These are phyloP conservation scores for Metschnikowia rubicola DNA, from an alignment of 805 yeast genomes.

Conservation along the genomic window DNA sequence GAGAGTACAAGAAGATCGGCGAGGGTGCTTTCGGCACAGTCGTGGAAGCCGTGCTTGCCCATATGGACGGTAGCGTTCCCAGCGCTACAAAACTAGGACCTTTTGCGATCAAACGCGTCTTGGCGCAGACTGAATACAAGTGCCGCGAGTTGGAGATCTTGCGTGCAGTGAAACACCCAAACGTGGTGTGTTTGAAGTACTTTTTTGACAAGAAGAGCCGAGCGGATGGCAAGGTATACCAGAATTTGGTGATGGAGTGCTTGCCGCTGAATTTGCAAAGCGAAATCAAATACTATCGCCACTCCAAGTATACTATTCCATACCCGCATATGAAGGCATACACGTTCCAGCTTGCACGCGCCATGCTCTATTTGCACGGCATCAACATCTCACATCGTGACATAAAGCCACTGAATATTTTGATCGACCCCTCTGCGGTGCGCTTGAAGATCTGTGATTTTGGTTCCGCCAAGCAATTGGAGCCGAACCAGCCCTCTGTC, in stretches of 20 bases:
- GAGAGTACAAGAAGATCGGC: slow-evolving; percentile 72
- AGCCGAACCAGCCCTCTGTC: slow-evolving; percentile 80
- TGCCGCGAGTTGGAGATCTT: slow-evolving; percentile 76
- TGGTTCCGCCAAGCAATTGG: slow-evolving; percentile 79
- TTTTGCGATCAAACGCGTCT: slow-evolving; percentile 78
- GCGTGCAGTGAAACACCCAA: slow-evolving; percentile 75
- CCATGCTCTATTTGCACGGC: slow-evolving; percentile 78
- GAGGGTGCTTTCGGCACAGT: slow-evolving; percentile 89
- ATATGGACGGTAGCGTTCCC: slow-evolving; percentile 25
- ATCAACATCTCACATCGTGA: slow-evolving; percentile 81
- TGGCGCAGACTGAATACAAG: slow-evolving; percentile 84
- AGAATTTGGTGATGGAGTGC: slow-evolving; percentile 84
- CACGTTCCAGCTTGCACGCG: slow-evolving; percentile 76
- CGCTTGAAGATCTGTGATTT: slow-evolving; percentile 77
- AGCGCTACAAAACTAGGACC: slow-evolving; percentile 63
- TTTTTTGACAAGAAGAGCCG: slow-evolving; percentile 67
- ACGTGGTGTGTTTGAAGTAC: slow-evolving; percentile 64
- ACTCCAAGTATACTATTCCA: slow-evolving; percentile 59
- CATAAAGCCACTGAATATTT: slow-evolving; percentile 77
- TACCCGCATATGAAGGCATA: slow-evolving; percentile 73
- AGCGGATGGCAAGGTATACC: slow-evolving; percentile 64
- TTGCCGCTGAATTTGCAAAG: slow-evolving; percentile 75
- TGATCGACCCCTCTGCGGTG: slow-evolving; percentile 68
- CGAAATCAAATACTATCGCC: slow-evolving; percentile 69
- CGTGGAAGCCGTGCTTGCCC: slow-evolving; percentile 59